Percentiles rank a stretch among this genome's conserved stretches.
These are phyloP conservation scores for Trichosporon sp. DNA, from an alignment of 1,284 basidiomycete genomes.

Conservation along the genomic window DNA sequence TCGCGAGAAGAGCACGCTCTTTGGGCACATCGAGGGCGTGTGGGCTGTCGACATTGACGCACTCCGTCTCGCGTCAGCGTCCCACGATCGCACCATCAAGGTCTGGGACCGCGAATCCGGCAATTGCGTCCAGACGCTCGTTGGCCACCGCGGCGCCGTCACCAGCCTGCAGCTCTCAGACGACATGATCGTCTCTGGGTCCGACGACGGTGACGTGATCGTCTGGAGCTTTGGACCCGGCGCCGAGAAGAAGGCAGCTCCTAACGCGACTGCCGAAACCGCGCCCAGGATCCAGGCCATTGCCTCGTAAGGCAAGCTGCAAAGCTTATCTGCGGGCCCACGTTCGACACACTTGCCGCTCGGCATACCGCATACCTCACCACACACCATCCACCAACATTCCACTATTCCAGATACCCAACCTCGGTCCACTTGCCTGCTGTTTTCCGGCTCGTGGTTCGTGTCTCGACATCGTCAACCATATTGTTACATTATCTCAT, in stretches of 20 bases:
- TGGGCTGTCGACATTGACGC: slow-evolving; percentile 93
- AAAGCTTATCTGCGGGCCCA: not conserved
- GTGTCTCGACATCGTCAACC: not conserved
- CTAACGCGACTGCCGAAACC: not conserved
- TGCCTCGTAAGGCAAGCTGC: no score
- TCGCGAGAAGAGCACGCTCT: slow-evolving; percentile 73
- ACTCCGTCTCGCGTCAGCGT: slow-evolving; percentile 81
- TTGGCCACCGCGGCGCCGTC: slow-evolving; percentile 90
- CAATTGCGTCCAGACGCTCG: slow-evolving; percentile 79
- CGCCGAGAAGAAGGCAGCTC: not conserved
- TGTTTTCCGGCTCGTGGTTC: not conserved
- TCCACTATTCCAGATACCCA: not conserved
- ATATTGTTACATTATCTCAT: slow-evolving; percentile 3
- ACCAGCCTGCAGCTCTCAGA: slow-evolving; percentile 86
- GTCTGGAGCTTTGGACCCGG: slow-evolving; percentile 66
- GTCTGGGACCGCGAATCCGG: slow-evolving; percentile 93
- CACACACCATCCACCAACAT: not conserved
- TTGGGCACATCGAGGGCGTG: slow-evolving; percentile 88
- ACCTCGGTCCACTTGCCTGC: not conserved
- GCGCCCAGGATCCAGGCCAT: not conserved
- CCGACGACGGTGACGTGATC: slow-evolving; percentile 50
- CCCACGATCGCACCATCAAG: slow-evolving; percentile 56
- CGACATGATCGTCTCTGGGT: slow-evolving; percentile 91
- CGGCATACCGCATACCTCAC: not conserved
- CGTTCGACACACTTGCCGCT: not conserved